phyloP scores from a whole-genome alignment of 2,329 filamentous ascomycete species.

The Penicillium sp. region DNA sequence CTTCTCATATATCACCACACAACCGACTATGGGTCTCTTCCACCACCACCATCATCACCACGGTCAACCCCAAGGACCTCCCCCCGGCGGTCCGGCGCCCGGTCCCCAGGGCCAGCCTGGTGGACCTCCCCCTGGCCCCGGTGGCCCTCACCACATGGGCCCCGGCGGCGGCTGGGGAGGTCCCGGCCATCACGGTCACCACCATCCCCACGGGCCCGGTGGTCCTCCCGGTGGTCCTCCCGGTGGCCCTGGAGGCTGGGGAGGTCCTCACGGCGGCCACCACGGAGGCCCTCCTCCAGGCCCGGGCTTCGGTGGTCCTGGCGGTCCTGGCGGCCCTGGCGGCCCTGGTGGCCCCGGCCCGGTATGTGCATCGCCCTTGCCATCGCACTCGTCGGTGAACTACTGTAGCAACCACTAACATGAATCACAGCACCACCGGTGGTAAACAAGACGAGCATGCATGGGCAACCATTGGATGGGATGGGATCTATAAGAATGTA shows the following conservation, averaged over 20 bases:
- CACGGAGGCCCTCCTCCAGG: neutral
- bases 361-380: neutral
- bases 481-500: neutral
- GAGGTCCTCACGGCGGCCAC: neutral
- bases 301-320: neutral
- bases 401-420: neutral
- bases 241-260: conserved; percentile 2
- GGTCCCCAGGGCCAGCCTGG: neutral
- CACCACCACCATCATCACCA: conserved; percentile 9
- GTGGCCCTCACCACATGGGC: neutral
- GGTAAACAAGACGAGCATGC: neutral
- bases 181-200: neutral
- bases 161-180: conserved; percentile 1
- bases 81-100: neutral
- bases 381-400: too few relatives aligned
- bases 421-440: neutral
- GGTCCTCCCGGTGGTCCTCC: neutral
- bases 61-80: conserved; percentile 1
- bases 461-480: neutral
- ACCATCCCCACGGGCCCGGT: conserved; percentile 1
- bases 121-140: neutral
- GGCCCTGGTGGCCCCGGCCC: neutral
- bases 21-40: conserved; percentile 17
- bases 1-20: conserved; percentile 5
- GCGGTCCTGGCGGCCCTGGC: conserved; percentile 2